A percentile compares a stretch with the other conserved stretches of the same genome.
Conservation (phyloP, 1,284 basidiomycete genomes). For the Inonotus obliquus region DNA sequence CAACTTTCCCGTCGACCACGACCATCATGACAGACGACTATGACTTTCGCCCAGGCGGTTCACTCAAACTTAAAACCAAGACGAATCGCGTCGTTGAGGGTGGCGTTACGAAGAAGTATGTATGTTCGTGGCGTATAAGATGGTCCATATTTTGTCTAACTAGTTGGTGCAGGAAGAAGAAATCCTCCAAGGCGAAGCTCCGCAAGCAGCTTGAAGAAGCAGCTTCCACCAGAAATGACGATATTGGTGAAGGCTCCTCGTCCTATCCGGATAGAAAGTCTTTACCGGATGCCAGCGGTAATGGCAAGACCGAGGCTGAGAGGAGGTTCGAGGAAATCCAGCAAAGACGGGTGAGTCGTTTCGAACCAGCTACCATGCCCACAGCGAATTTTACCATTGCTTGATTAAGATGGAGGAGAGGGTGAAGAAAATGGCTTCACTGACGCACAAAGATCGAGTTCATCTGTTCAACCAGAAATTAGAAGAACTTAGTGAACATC, state of each 20-base stretch:
- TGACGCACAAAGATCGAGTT: conserved; percentile 95
- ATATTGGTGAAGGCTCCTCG: conserved; percentile 35
- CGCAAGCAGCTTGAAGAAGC: conserved; percentile 36
- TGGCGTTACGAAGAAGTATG: conserved; percentile 78
- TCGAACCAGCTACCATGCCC: conserved; percentile 1
- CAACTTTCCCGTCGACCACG: conserved; percentile 12
- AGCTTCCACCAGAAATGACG: conserved; percentile 35
- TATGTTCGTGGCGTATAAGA: conserved; percentile 30
- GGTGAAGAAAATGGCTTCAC: conserved; percentile 76
- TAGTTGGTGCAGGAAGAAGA: conserved; percentile 67
- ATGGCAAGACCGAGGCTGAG: conserved; percentile 85
- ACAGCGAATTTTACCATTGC: conserved; percentile 10
- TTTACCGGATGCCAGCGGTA: conserved; percentile 43
- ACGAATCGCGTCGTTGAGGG: conserved; percentile 66
- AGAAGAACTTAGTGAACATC: conserved; percentile 86
- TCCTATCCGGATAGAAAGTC: conserved; percentile 57
- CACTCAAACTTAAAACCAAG: conserved; percentile 75
- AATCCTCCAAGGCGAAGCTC: conserved; percentile 31
- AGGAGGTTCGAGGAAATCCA: conserved; percentile 84
- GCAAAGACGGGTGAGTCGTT: conserved; percentile 66
- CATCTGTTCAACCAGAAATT: conserved; percentile 88
- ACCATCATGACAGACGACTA: conserved; percentile 68
- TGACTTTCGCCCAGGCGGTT: conserved; percentile 80
- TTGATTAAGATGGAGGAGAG: conserved; percentile 65
- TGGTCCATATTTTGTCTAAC: conserved; percentile 19